phyloP scores from a whole-genome alignment of 2,329 filamentous ascomycete species.

The Aureobasidium zeae region DNA sequence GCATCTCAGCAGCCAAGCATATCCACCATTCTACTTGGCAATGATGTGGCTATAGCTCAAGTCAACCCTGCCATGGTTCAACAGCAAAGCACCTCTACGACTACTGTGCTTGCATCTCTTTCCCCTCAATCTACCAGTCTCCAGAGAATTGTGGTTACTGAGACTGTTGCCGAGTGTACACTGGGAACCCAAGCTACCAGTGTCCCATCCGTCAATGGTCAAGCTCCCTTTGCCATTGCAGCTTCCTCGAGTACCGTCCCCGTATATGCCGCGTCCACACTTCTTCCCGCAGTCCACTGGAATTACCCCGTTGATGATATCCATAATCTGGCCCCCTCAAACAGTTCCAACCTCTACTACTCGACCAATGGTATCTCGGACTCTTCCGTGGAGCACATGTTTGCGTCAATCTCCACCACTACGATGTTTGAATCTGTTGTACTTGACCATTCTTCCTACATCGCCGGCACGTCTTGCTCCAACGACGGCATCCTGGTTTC shows the following conservation, averaged over 20 bases:
- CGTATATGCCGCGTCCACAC: background rate
- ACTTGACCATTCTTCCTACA: background rate
- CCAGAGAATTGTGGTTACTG: background rate
- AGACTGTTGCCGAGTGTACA: background rate
- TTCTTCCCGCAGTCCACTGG: conserved; percentile 9
- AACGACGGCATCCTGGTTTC: conserved; percentile 5
- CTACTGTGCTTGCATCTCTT: background rate
- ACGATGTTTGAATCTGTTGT: conserved; percentile 1
- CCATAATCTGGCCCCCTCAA: background rate
- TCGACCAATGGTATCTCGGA: background rate
- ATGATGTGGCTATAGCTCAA: background rate
- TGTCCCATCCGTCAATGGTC: background rate
- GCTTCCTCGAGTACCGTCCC: background rate
- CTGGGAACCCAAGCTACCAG: background rate
- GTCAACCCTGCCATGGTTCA: background rate
- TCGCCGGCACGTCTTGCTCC: background rate
- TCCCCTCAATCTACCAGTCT: background rate
- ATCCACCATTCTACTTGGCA: background rate
- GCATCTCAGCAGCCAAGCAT: too few species aligned
- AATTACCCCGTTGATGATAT: background rate
- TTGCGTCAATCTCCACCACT: background rate
- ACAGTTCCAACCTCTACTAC: conserved; percentile 1
- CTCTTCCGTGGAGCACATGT: conserved; percentile 2
- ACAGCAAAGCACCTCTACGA: background rate
- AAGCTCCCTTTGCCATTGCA: background rate